These are phyloP conservation scores for Alternaria gaisen DNA, from an alignment of 2,329 filamentous ascomycete genomes.

Conservation along the genomic window DNA sequence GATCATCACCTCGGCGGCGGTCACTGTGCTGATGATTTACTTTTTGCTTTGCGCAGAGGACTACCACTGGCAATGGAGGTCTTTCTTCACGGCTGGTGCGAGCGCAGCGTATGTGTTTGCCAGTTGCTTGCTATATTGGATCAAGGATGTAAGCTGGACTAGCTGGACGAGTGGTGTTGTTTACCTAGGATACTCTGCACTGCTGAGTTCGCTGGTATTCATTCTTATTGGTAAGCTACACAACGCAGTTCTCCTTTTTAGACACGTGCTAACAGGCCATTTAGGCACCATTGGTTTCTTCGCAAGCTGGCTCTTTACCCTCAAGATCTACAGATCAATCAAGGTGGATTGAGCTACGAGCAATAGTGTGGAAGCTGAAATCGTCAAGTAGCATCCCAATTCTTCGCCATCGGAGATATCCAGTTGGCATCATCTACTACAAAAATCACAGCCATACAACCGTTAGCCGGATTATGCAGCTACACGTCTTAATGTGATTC, in stretches of 20 bases:
- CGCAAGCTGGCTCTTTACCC: constrained; percentile 91
- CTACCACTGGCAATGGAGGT: constrained; percentile 98
- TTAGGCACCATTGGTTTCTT: constrained; percentile 94
- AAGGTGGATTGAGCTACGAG: constrained; percentile 78
- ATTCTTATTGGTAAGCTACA: constrained; percentile 82
- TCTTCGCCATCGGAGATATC: not conserved
- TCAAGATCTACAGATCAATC: constrained; percentile 95
- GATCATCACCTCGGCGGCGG: constrained; percentile 92
- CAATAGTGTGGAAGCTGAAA: not conserved
- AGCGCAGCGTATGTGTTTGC: constrained; percentile 91
- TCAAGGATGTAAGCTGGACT: constrained; percentile 85
- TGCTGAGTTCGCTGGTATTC: constrained; percentile 91
- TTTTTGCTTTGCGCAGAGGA: constrained; percentile 96
- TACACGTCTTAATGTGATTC: not conserved
- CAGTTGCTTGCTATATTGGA: constrained; percentile 90
- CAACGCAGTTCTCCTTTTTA: not conserved
- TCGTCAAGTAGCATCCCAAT: not conserved
- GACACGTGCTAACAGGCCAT: constrained; percentile 16
- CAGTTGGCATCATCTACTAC: not conserved
- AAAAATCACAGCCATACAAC: not conserved
- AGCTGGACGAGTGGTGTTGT: constrained; percentile 86
- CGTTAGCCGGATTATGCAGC: not conserved
- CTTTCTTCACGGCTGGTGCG: constrained; percentile 90
- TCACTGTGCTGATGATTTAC: constrained; percentile 94
- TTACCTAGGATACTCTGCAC: constrained; percentile 89